Conservation (phyloP, 441 rosid species). For the Melastoma candidum region DNA sequence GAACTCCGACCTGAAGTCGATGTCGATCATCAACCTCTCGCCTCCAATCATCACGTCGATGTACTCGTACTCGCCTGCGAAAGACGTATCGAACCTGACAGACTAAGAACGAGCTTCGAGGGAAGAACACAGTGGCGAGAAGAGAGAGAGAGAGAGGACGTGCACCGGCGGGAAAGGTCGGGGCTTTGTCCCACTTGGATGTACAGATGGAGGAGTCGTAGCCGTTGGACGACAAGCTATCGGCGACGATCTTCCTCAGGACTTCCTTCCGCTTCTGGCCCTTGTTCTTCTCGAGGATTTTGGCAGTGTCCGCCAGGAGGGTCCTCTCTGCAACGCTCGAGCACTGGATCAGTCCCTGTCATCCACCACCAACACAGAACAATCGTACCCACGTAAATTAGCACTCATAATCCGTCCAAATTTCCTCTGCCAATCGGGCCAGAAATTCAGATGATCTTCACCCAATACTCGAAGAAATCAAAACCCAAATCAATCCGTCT, state of each 20-base stretch:
- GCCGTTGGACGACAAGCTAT: constrained; percentile 47
- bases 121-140: not conserved
- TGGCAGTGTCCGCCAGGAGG: constrained; percentile 49
- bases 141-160: not conserved
- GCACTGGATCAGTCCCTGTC: constrained; percentile 57
- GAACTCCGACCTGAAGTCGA: constrained; percentile 74
- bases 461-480: too few relatives aligned
- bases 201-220: constrained; percentile 70
- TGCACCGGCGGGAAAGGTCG: constrained; percentile 66
- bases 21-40: constrained; percentile 58
- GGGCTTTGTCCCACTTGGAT: constrained; percentile 70
- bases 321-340: constrained; percentile 42
- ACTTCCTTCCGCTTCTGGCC: constrained; percentile 43
- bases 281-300: constrained; percentile 59
- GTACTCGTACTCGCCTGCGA: constrained; percentile 67
- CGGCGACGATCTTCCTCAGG: constrained; percentile 40
- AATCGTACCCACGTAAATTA: too few relatives aligned
- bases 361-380: too few relatives aligned
- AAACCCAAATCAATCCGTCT: too few relatives aligned
- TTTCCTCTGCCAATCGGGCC: too few relatives aligned
- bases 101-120: not conserved
- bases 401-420: too few relatives aligned
- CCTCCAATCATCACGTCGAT: constrained; percentile 53
- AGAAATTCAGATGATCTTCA: too few relatives aligned
- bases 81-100: not conserved